Conservation (phyloP, 2,329 filamentous ascomycete genomes). For the Pestalotiopsis sp. region DNA sequence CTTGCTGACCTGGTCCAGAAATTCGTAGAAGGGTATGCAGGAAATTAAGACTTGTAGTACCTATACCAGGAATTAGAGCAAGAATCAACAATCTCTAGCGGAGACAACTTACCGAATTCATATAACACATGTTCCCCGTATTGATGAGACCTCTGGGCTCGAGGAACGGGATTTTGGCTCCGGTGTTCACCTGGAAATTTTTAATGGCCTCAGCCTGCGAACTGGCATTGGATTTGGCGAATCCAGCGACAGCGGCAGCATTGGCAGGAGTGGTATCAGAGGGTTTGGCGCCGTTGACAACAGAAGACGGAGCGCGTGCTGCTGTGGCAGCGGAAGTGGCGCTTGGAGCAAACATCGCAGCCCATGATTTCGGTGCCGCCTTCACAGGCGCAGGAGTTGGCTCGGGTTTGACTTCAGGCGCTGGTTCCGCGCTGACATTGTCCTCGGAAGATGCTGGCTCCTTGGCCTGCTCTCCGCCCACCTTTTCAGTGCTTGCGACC, state of each 20-base stretch:
- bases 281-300: conserved; percentile 15
- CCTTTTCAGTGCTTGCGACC: conserved; percentile 19
- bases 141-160: conserved; percentile 94
- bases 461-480: conserved; percentile 21
- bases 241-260: conserved; percentile 27
- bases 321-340: conserved; percentile 19
- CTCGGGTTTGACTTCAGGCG: conserved; percentile 22
- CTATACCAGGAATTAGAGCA: conserved; percentile 46
- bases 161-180: conserved; percentile 74
- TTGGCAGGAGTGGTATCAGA: conserved; percentile 23
- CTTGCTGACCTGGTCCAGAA: conserved; percentile 83
- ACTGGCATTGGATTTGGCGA: conserved; percentile 42
- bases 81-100: not conserved
- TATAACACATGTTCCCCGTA: conserved; percentile 99
- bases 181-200: conserved; percentile 67
- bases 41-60: conserved; percentile 94
- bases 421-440: conserved; percentile 13
- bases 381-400: conserved; percentile 29
- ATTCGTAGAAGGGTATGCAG: conserved; percentile 91
- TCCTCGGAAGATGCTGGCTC: conserved; percentile 13
- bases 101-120: conserved; percentile 84
- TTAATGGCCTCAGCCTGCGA: conserved; percentile 65
- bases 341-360: conserved; percentile 34
- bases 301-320: conserved; percentile 25
- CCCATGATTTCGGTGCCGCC: conserved; percentile 39